Base-by-base conservation (phyloP, 2,329 filamentous ascomycete species). In the Trichoderma lentiforme region DNA sequence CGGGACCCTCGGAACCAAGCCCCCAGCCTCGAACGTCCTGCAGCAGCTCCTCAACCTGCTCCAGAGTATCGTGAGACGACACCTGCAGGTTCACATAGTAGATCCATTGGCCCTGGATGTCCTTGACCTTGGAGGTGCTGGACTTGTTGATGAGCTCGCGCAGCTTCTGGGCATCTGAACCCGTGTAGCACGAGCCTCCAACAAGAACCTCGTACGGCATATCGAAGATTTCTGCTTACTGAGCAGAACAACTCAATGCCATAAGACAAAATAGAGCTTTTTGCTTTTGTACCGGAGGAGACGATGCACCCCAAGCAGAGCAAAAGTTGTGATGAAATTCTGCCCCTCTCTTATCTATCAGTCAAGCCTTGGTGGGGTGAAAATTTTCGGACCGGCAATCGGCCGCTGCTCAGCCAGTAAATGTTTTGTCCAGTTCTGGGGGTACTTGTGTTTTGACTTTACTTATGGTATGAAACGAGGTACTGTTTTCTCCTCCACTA, bases 21-120 rank as follows among this genome's bases (percentile, higher is more conserved):
- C 78, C 66, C 58, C 78, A 68, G 36, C 77, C 76, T 74, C 79
- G 78, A 76, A 81, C 75, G 67, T 85, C 78, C 21, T 84, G 81
- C 32, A 87, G 82, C 66, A 88, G 82, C 76, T 82, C 83, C 77
- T 82, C 80, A 76, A 82, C 78, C 81, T 86, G 78, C 81, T 83
- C 76, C 81, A 89, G 81, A 73, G 82, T 79, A 34, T 77, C 74
- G 36, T 80, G 78, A 72, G 87, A 82, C 63, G 82, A 80, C 57
- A 83, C 83, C 73, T 85, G 84, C 73, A 91, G 84, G 78, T 91
- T 86, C 72, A 92, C 85, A 78, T 92, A 93, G 84, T 93, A 93
- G 71, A 89, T 80, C 86, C 88, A 90, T 70, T 84, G 83, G 70
- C 88, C 87, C 21, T 82, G 79, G 74, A 90, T 82, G 68, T 80